These are phyloP conservation scores for Hypomontagnella monticulosa DNA, from an alignment of 495 filamentous ascomycete genomes.

Conservation along the genomic window DNA sequence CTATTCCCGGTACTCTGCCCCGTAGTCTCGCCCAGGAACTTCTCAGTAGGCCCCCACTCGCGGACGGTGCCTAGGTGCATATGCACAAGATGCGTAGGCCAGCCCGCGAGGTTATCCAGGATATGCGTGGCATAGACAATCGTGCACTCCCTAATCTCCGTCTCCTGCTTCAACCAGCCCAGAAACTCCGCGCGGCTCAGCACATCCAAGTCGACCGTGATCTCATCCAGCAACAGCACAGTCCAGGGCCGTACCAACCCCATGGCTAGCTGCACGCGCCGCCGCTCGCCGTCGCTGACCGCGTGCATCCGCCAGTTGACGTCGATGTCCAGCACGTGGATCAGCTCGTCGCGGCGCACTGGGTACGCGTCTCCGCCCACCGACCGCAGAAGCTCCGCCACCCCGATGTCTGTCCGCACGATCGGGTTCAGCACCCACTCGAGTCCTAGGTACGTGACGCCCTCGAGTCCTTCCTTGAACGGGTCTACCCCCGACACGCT, in stretches of 20 bases:
- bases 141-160: conserved; percentile 80
- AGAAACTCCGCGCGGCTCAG: conserved; percentile 85
- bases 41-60: conserved; percentile 77
- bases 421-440: conserved; percentile 99
- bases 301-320: conserved; percentile 92
- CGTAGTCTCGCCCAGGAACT: conserved; percentile 54
- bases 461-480: conserved; percentile 86
- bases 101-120: conserved; percentile 87
- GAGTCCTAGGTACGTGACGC: conserved; percentile 94
- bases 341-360: conserved; percentile 83
- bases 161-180: conserved; percentile 86
- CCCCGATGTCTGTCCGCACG: conserved; percentile 93
- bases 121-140: conserved; percentile 99
- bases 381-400: conserved; percentile 81
- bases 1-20: conserved; percentile 71
- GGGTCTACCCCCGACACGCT: conserved; percentile 84
- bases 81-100: conserved; percentile 95
- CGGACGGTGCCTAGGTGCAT: conserved; percentile 89
- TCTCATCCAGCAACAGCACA: conserved; percentile 91
- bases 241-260: conserved; percentile 93
- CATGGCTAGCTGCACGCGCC: conserved; percentile 95
- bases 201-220: conserved; percentile 95
- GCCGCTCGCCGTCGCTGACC: conserved; percentile 88
- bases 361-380: conserved; percentile 88
- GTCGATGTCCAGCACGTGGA: conserved; percentile 91